Conservation (phyloP, 768 basidiomycete species). For the Coprinopsis cinerea region DNA sequence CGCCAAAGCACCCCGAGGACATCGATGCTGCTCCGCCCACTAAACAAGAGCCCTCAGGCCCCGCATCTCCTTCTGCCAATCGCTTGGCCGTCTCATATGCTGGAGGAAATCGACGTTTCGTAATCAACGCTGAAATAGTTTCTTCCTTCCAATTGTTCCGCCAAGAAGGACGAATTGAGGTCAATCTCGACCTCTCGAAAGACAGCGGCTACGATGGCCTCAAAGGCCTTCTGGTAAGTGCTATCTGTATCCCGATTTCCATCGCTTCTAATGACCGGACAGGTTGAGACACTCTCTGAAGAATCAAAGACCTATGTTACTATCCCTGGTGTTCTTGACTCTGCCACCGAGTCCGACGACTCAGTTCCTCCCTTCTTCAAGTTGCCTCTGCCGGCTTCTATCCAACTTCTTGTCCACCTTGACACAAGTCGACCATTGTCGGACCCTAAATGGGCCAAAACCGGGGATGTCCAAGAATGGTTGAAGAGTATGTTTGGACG, state of each 20-base stretch:
- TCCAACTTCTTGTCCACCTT: slow-evolving; percentile 71
- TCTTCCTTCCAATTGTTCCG: slow-evolving; percentile 76
- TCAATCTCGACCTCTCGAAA: slow-evolving; percentile 54
- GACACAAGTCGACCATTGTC: slow-evolving; percentile 87
- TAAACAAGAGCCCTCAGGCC: slow-evolving; percentile 29
- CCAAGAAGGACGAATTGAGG: slow-evolving; percentile 81
- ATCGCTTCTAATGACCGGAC: slow-evolving; percentile 12
- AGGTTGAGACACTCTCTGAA: slow-evolving; percentile 79
- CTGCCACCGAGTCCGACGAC: slow-evolving; percentile 39
- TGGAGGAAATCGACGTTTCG: slow-evolving; percentile 77
- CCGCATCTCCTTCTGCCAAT: slow-evolving; percentile 60
- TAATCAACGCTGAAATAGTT: slow-evolving; percentile 86
- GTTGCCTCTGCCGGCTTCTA: slow-evolving; percentile 42
- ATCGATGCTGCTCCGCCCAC: slow-evolving; percentile 27
- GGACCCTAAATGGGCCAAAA: slow-evolving; percentile 96
- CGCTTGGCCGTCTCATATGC: slow-evolving; percentile 95
- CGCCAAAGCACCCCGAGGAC: slow-evolving; percentile 51
- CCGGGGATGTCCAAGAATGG: slow-evolving; percentile 94
- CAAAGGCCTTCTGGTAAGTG: slow-evolving; percentile 71
- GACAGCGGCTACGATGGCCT: slow-evolving; percentile 50
- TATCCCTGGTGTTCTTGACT: slow-evolving; percentile 41
- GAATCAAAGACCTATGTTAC: slow-evolving; percentile 63
- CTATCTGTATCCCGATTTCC: slow-evolving; percentile 5
- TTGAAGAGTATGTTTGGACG: slow-evolving; percentile 80
- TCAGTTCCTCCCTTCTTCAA: slow-evolving; percentile 73